A percentile compares a stretch with the other conserved stretches of the same genome.
phyloP scores from a whole-genome alignment of 345 rosid species.

The Sonneratia caseolaris region DNA sequence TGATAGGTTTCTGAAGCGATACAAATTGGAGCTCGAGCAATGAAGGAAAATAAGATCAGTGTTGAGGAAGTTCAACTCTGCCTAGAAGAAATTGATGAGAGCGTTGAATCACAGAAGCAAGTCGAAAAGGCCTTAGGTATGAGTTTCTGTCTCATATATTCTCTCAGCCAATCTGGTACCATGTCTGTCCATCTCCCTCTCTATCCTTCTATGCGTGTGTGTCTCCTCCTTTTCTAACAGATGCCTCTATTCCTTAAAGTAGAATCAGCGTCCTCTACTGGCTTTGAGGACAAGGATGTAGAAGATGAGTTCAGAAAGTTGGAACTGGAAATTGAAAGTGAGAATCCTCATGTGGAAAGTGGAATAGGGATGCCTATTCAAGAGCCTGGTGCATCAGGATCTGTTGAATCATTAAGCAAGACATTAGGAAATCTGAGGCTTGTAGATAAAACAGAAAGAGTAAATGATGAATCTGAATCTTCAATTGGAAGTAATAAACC shows the following conservation, averaged over 20 bases:
- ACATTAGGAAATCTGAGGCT: slow-evolving; percentile 54
- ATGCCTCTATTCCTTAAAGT: slow-evolving; percentile 9
- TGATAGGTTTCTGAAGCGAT: slow-evolving; percentile 76
- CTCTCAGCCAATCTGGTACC: not conserved
- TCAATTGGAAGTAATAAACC: not conserved
- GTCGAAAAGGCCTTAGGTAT: slow-evolving; percentile 61
- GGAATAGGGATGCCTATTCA: slow-evolving; percentile 4
- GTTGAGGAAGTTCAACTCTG: slow-evolving; percentile 68
- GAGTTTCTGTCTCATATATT: not conserved
- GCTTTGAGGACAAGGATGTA: slow-evolving; percentile 55
- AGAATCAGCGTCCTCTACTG: slow-evolving; percentile 39
- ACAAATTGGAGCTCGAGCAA: slow-evolving; percentile 66
- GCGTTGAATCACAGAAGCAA: slow-evolving; percentile 59
- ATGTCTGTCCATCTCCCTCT: not conserved
- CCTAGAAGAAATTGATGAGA: slow-evolving; percentile 67
- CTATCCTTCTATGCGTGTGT: not conserved
- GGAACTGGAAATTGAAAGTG: slow-evolving; percentile 52
- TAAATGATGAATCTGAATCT: not conserved
- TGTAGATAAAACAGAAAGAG: slow-evolving; percentile 19
- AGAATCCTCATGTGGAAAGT: slow-evolving; percentile 12
- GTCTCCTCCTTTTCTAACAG: not conserved
- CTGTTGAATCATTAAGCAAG: slow-evolving; percentile 35
- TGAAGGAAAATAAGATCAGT: slow-evolving; percentile 55
- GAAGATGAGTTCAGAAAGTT: slow-evolving; percentile 65
- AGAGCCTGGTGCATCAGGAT: slow-evolving; percentile 17